phyloP scores from a whole-genome alignment of 441 rosid species.

The Pelargonium myrrhifolium region DNA sequence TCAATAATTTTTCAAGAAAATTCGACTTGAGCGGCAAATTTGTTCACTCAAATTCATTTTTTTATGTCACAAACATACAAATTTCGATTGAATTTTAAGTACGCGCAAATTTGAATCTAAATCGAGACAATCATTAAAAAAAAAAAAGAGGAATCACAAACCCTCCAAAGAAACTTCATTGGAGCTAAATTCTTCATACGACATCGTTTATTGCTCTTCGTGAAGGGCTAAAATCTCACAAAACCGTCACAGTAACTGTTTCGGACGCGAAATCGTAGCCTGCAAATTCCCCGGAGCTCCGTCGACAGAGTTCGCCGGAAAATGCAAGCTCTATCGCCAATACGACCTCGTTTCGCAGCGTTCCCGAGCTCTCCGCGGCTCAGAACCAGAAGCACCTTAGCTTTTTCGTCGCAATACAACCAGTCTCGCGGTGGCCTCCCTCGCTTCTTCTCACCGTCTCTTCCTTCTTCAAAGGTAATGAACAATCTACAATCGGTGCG shows the following conservation, averaged over 20 bases:
- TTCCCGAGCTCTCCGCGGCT: slow-evolving; percentile 28
- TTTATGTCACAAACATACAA: too few species aligned
- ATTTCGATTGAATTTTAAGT: too few species aligned
- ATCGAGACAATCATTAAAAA: too few species aligned
- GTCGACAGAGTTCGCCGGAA: neutral
- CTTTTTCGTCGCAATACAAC: slow-evolving; percentile 44
- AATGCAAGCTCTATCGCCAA: slow-evolving; percentile 35
- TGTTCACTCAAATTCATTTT: too few species aligned
- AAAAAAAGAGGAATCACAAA: too few species aligned
- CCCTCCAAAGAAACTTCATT: too few species aligned
- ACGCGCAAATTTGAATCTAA: too few species aligned
- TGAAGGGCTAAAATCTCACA: neutral
- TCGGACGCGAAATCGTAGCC: neutral
- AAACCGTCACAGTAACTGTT: neutral
- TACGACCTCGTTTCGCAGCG: slow-evolving; percentile 29
- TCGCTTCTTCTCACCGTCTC: slow-evolving; percentile 58
- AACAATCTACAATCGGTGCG: neutral
- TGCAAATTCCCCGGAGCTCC: neutral
- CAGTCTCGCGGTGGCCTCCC: slow-evolving; percentile 72
- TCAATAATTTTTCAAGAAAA: too few species aligned
- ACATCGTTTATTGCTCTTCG: neutral
- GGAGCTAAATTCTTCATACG: neutral
- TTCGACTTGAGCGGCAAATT: too few species aligned
- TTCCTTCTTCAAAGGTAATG: slow-evolving; percentile 48
- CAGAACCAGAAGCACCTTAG: slow-evolving; percentile 25